Base-by-base conservation (phyloP, 1,284 basidiomycete genomes). In the Leccinum proliferum region DNA sequence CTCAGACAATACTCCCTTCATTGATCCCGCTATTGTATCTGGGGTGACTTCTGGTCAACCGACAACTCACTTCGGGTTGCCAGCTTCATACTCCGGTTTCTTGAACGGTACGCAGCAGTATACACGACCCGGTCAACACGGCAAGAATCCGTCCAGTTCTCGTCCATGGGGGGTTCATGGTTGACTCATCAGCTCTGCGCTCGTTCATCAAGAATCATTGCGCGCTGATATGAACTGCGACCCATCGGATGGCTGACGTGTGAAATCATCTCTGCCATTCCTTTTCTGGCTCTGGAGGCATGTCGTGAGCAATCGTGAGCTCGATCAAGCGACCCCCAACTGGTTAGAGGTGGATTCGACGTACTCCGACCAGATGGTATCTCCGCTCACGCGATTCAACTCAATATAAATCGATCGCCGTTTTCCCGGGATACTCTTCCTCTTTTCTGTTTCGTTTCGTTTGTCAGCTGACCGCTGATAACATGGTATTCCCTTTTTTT, bases 111-210 rank as follows among this genome's bases (percentile, higher is more conserved):
- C 55, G 21, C 70, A 64, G 21, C 67, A 67, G 41, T 60, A 66
- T 58, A 41, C 52, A 21, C 68, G 57, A 57, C 62, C 71, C 12
- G 59, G 63, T 59, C 69, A 62, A 25, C 67, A 70, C 58, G 59
- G 64, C 32, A 64, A 64, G 57, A 70, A 52, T 62, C 63, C 72
- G 0, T 64, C 70, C 4, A 63, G 63, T 7, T 64, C 71, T 39
- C 71, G 59, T 2, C 21, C 62, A 32, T 74, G 73, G 72, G 72
- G 73, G 32, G 59, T 67, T 21, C 68, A 62, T 57, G 70, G 72
- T 29, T 75, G 62, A 71, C 14, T 14, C 46, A 15, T 58, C 29
- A 57, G 60, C 57, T 63, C 56, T 55, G 15, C 35, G 37, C 21
- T 41, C 48, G 41, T 41, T 61, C 21, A 35, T 7, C 41, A 48